phyloP scores from a whole-genome alignment of 305 asterid species.

The Ilex paraguariensis region DNA sequence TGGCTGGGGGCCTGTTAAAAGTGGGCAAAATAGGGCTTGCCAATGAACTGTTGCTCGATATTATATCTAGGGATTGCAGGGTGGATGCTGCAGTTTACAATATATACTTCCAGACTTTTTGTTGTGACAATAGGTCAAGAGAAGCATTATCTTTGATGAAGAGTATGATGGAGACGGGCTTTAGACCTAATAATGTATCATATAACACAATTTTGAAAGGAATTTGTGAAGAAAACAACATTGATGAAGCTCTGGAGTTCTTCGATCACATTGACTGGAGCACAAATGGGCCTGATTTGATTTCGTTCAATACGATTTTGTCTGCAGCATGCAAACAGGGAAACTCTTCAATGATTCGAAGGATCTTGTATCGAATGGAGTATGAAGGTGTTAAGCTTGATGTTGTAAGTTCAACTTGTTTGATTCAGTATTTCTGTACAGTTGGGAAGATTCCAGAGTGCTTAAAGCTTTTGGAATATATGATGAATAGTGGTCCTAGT shows the following conservation, averaged over 20 bases:
- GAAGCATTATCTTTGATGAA: slow-evolving; percentile 40
- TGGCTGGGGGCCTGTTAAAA: slow-evolving; percentile 56
- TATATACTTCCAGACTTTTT: slow-evolving; percentile 41
- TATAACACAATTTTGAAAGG: slow-evolving; percentile 54
- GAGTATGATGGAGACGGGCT: slow-evolving; percentile 35
- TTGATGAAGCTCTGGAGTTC: slow-evolving; percentile 34
- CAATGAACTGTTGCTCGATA: slow-evolving; percentile 24
- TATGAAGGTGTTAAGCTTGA: slow-evolving; percentile 36
- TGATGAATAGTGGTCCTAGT: slow-evolving; percentile 34
- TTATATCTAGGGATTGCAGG: slow-evolving; percentile 29
- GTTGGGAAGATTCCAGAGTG: slow-evolving; percentile 29
- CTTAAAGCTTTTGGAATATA: slow-evolving; percentile 35
- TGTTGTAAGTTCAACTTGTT: slow-evolving; percentile 41
- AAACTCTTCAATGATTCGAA: slow-evolving; percentile 26
- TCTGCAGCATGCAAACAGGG: slow-evolving; percentile 52
- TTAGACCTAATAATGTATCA: slow-evolving; percentile 43
- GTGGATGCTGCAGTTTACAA: slow-evolving; percentile 40
- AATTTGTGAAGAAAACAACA: slow-evolving; percentile 37
- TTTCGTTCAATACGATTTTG: slow-evolving; percentile 50
- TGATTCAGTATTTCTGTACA: slow-evolving; percentile 42
- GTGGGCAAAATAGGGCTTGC: slow-evolving; percentile 35
- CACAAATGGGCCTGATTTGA: slow-evolving; percentile 40
- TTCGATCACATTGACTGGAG: slow-evolving; percentile 40
- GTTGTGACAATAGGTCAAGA: slow-evolving; percentile 25
- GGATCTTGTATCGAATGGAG: slow-evolving; percentile 41